Evolutionary conservation across 345 rosid species (phyloP), one percentile per base, ranked within the genome.

Genomic region (Citrus trifoliata): DNA sequence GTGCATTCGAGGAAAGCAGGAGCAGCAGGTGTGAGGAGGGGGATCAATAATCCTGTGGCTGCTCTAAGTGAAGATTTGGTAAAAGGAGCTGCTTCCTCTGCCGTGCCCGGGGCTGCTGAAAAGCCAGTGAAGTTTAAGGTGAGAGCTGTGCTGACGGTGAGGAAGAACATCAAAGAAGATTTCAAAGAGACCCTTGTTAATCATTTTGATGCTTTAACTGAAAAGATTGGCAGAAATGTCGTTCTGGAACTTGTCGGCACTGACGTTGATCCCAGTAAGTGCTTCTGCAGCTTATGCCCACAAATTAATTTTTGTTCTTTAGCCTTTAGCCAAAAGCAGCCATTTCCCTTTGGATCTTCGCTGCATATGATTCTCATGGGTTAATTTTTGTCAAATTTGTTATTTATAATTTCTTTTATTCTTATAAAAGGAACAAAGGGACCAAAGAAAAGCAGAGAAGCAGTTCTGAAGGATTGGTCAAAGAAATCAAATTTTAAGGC

Each of bases 261-360:
- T 4, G 90, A 94, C 73, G 42, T 90, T 81, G 98, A 96, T 87
- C 97, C 95, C 33, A 97, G 99, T 97, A 89, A 92, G 94, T 78
- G 21, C 22, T 53, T 53, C 7, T 53, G 51, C 51, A 3, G 51
- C 51, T 12, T 13, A 3, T 46, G 51, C 51, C 51, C 18, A 13
- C 14, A 46, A 46, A 46, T 46, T 46, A 46, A 13, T 12, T 13
- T 13, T 13, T 46, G 18, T 46, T 16, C 58, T 53, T 53, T 53
- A 4, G 58, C 58, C 58, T 53, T 53, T 53, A 1, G 58, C 58
- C 58, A 53, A 53, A 18, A 51, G 19, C 21, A 51, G 19, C 56
- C 56, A 4, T 51, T 13, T 18, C 22, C 56, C 4, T 51, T 51
- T 51, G 56, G 56, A 14, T 51, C 21, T 53, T 53, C 22, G 6